Conservation (phyloP, 2,329 filamentous ascomycete genomes). For the Alternaria solani region DNA sequence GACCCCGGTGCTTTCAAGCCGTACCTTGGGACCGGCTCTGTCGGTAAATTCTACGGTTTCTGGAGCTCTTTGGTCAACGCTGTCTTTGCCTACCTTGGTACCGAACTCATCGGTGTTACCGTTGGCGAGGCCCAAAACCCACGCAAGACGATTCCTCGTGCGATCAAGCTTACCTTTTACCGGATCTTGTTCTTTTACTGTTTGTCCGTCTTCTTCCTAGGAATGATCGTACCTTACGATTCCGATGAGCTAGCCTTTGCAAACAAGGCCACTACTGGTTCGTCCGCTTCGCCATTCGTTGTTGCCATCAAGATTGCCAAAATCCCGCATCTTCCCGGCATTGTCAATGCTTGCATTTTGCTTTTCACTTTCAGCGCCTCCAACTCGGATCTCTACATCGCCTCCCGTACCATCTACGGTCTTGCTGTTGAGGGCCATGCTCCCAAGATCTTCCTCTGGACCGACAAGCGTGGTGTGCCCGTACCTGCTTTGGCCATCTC, state of each 20-base stretch:
- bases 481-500: constrained; percentile 70
- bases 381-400: constrained; percentile 80
- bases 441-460: constrained; percentile 74
- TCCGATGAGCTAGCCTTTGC: constrained; percentile 66
- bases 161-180: constrained; percentile 82
- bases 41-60: constrained; percentile 56
- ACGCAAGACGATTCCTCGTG: constrained; percentile 76
- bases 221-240: constrained; percentile 80
- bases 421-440: constrained; percentile 76
- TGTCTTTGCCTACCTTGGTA: constrained; percentile 77
- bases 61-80: constrained; percentile 79
- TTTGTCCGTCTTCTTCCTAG: constrained; percentile 75
- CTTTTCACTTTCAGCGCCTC: constrained; percentile 79
- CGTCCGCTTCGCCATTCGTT: constrained; percentile 76
- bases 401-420: constrained; percentile 75
- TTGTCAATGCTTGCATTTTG: constrained; percentile 77
- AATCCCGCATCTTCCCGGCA: constrained; percentile 69
- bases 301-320: constrained; percentile 72
- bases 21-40: constrained; percentile 45
- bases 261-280: constrained; percentile 55
- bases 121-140: constrained; percentile 83
- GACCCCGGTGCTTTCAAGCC: constrained; percentile 56
- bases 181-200: constrained; percentile 84
- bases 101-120: constrained; percentile 79
- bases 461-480: constrained; percentile 75